Evolutionary conservation across 208 protist species (phyloP).

Genomic region (Leptomonas pyrrhocoris): DNA sequence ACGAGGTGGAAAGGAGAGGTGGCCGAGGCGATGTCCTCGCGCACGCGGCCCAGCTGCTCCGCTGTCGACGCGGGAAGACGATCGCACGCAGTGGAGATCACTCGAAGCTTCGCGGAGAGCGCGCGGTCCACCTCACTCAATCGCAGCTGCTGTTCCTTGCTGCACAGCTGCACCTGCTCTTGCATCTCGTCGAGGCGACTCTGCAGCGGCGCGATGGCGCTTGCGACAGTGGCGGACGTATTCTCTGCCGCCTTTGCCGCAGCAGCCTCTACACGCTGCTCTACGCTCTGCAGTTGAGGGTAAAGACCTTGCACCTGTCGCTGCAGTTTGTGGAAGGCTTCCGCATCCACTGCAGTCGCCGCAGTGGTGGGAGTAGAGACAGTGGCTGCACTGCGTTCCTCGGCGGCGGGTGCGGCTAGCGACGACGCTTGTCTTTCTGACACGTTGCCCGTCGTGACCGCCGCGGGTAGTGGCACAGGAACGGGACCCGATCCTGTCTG

Average conservation of each 20-base stretch:
- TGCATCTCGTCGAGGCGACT: constrained; percentile 14
- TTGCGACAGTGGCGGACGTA: neutral
- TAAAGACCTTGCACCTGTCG: constrained; percentile 11
- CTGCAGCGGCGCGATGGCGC: constrained; percentile 6
- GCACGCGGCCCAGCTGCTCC: neutral
- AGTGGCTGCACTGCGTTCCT: neutral
- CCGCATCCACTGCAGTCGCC: neutral
- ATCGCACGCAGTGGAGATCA: neutral
- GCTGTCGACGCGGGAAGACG: neutral
- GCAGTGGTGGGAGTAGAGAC: neutral
- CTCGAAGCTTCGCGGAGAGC: constrained; percentile 1
- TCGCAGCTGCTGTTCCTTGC: constrained; percentile 15
- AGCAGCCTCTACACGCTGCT: neutral
- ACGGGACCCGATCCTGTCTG: neutral
- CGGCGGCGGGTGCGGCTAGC: neutral
- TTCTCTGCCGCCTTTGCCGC: neutral
- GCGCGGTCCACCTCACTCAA: constrained; percentile 6
- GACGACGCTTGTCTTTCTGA: neutral
- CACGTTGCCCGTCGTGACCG: neutral
- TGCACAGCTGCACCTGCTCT: neutral
- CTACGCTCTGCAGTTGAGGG: constrained; percentile 19
- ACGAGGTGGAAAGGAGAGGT: constrained; percentile 9
- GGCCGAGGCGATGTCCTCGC: neutral
- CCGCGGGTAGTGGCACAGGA: neutral
- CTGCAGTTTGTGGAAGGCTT: neutral